These are phyloP conservation scores for Gnomoniopsis sp. DNA, from an alignment of 2,329 filamentous ascomycete species.

Conservation along the genomic window DNA sequence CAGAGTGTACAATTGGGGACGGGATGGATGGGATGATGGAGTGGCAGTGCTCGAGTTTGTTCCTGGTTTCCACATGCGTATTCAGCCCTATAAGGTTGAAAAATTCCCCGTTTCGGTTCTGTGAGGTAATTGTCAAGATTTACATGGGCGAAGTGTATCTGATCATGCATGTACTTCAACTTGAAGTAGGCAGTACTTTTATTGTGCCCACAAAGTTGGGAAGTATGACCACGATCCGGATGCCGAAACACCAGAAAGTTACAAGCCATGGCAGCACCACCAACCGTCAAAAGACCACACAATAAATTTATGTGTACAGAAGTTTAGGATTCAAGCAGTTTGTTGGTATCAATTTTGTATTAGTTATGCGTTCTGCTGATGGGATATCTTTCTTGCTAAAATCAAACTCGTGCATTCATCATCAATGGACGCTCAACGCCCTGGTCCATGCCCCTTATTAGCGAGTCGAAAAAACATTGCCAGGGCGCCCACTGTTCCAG, in stretches of 20 bases:
- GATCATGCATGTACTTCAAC: neutral
- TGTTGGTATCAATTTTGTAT: neutral
- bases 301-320: no score
- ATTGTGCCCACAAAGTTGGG: neutral
- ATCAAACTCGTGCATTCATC: neutral
- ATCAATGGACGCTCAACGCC: neutral
- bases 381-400: neutral
- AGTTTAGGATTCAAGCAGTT: neutral
- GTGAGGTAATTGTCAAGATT: neutral
- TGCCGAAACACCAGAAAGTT: neutral
- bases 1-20: neutral
- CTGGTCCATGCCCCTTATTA: neutral
- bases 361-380: neutral
- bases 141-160: neutral
- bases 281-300: no score
- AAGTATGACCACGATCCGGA: neutral
- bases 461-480: neutral
- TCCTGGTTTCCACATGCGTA: constrained; percentile 8
- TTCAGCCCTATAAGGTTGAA: constrained; percentile 11
- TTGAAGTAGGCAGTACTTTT: neutral
- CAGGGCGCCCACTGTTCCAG: neutral
- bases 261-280: neutral
- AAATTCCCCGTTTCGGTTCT: neutral
- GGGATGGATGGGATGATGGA: constrained; percentile 13
- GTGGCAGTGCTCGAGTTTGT: constrained; percentile 16